Base-by-base conservation (phyloP, 371 early-diverging fungal genomes). In the Syncephalastrum sp. region DNA sequence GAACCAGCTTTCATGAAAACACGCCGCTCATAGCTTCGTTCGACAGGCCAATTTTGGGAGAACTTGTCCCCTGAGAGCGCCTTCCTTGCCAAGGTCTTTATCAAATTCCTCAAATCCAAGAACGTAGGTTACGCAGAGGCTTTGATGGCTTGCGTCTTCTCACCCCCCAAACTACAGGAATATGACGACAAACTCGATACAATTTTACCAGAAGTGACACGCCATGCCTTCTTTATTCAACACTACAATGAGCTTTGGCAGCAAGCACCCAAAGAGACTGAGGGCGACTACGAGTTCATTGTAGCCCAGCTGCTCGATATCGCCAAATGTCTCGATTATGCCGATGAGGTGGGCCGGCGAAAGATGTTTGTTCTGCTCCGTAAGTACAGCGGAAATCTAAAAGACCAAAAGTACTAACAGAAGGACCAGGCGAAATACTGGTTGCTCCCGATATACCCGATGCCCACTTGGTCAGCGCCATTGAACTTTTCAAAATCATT, bases 341-440 rank as follows among this genome's bases (percentile, higher is more conserved):
- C 87, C 27, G 95, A 95, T 64, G 95, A 95, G 80, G 82, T 88
- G 44, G 94, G 94, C 4, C 76, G 95, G 45, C 80, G 91, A 29
- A 81, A 87, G 59, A 86, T 95, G 83, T 85, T 88, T 69, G 82
- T 81, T 42, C 63, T 89, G 24, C 70, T 93, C 48, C 84, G 93
- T 82, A 81, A 67, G 80, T 63, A 21, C 12, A 41, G 8, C 44
- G 38, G 13, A 23, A 27, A 33, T 12, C 5, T 6, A 38, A 52
- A 52, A 6, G 13, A 15, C 4, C 41, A n/a, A n/a, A 4, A 15
- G 16, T n/a, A n/a, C 41, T 33, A 8, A 29, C 1, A 42, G 42
- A 12, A 54, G 54, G 16, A 12, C 21, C 64, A 85, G 84, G 82
- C 44, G 83, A 89, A 59, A 83, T 93, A 68, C 59, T 91, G 5